Evolutionary conservation across 2,329 filamentous ascomycete species (phyloP), one percentile per base, ranked within the genome.

Genomic region (Cladosporium sp.): DNA sequence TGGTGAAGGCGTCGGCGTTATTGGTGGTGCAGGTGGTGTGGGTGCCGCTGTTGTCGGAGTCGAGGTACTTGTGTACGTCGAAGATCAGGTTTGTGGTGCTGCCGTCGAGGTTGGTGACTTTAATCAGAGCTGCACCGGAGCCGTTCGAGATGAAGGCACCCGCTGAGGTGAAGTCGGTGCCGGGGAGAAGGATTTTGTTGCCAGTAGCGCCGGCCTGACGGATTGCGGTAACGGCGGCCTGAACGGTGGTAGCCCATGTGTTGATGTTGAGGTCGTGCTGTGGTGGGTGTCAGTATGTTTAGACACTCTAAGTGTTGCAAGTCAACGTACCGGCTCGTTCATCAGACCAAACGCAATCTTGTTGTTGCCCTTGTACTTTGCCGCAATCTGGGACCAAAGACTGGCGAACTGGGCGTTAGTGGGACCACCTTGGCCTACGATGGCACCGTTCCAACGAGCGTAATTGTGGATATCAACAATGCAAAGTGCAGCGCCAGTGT

Each of bases 381-480:
- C 79, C 1, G 88, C 88, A 4, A 81, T 68, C 72, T 81, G 78
- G 34, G 70, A 75, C 88, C 88, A 91, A 5, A 90, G 76, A 51
- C 78, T 78, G 3, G 82, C 84, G 70, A 90, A 87, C 15, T 87
- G 77, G 12, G 82, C 84, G 72, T 90, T 83, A 0, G 82, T 83
- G 0, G 87, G 87, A 0, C 87, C 88, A 26, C 87, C 88, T 73
- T 90, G 88, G 1, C 88, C 88, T 65, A 91, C 84, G 69, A 91
- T 86, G 2, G 77, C 76, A 15, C 85, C 85, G 69, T 90, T 84
- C 81, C 85, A 90, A 58, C 88, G 73, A 1, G 72, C 75, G 59
- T 76, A 76, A 67, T 76, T 75, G 72, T 76, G 74, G 65, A 76
- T 67, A 59, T 75, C 73, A 63, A 76, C 60, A 66, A 77, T 75